A percentile compares a stretch with the other conserved stretches of the same genome.
Evolutionary conservation across 169 alveolate genomes (phyloP).

Genomic region (Plasmodium berghei): DNA sequence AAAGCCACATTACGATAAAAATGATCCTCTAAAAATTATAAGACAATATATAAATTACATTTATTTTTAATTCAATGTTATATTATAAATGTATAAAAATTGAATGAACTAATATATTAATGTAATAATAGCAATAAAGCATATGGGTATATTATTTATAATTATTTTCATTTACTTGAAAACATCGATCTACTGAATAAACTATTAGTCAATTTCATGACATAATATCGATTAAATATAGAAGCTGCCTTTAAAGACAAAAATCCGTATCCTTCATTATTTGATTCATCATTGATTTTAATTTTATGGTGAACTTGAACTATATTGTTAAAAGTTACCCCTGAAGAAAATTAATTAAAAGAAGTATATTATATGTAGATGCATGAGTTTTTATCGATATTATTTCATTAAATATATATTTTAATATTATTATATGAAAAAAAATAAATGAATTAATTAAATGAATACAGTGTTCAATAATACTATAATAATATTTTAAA

Average conservation of each 20-base stretch:
- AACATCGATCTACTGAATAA: constrained; percentile 47
- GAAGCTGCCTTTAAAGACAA: constrained; percentile 59
- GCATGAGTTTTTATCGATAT: neutral
- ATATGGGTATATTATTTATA: neutral
- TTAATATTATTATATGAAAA: neutral
- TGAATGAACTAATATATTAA: neutral
- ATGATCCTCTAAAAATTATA: constrained; percentile 24
- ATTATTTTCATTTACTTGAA: constrained; percentile 17
- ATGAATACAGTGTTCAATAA: neutral
- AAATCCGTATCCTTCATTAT: constrained; percentile 55
- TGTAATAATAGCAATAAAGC: neutral
- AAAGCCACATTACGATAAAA: constrained; percentile 55
- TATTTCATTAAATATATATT: neutral
- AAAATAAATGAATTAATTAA: neutral
- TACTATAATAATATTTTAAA: neutral
- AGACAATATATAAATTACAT: constrained; percentile 1
- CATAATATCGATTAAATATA: constrained; percentile 74
- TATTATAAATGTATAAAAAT: neutral
- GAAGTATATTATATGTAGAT: constrained; percentile 2
- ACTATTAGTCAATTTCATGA: constrained; percentile 48
- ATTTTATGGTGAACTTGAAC: constrained; percentile 14
- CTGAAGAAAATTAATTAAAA: constrained; percentile 16
- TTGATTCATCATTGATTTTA: constrained; percentile 11
- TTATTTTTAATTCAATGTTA: neutral
- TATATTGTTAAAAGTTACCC: constrained; percentile 13